Conservation (phyloP, 2,329 filamentous ascomycete genomes). For the Leptosphaerulina australis region DNA sequence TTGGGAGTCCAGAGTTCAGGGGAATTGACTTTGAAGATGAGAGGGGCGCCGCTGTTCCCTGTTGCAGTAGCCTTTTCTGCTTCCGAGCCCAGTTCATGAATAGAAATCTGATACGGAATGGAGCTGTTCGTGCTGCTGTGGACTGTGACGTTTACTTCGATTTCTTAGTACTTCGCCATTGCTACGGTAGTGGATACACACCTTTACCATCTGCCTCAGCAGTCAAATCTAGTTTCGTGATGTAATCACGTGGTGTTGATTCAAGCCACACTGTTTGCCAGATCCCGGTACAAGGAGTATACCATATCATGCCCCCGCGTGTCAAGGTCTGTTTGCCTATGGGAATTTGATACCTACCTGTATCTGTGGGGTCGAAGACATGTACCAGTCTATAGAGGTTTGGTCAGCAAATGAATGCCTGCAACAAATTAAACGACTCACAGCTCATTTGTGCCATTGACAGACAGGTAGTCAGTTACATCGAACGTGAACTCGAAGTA, state of each 20-base stretch:
- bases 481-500: conserved; percentile 68
- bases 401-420: neutral
- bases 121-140: conserved; percentile 53
- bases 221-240: conserved; percentile 64
- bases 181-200: conserved; percentile 9
- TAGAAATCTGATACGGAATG: conserved; percentile 46
- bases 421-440: conserved; percentile 38
- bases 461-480: conserved; percentile 55
- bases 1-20: conserved; percentile 70
- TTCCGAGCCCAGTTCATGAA: conserved; percentile 46
- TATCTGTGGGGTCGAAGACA: conserved; percentile 71
- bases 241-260: conserved; percentile 62
- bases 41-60: conserved; percentile 57
- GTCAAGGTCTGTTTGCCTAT: conserved; percentile 68
- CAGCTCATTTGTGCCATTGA: conserved; percentile 60
- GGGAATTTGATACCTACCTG: conserved; percentile 61
- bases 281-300: conserved; percentile 74
- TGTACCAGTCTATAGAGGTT: conserved; percentile 60
- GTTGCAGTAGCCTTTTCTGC: conserved; percentile 53
- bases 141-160: conserved; percentile 62
- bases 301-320: conserved; percentile 68
- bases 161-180: conserved; percentile 18
- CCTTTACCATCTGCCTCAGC: conserved; percentile 52
- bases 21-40: conserved; percentile 61
- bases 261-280: conserved; percentile 78